phyloP scores from a whole-genome alignment of 169 alveolate genomes.

The Plasmodium inui region DNA sequence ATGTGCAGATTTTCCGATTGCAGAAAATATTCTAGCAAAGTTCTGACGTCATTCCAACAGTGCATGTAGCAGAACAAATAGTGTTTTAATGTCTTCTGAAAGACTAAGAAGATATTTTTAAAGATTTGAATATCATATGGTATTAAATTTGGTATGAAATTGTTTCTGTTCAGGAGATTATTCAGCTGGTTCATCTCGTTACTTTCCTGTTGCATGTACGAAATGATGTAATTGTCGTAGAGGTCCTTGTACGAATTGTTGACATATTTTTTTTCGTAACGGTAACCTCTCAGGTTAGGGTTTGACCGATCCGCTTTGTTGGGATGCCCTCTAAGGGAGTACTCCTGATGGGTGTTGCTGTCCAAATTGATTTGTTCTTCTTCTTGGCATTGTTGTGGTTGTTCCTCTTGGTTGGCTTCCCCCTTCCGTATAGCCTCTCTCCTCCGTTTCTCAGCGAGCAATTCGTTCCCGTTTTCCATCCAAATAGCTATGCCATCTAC shows the following conservation, averaged over 20 bases:
- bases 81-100: slow-evolving; percentile 57
- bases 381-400: background rate
- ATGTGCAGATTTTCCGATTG: slow-evolving; percentile 72
- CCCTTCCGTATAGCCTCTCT: background rate
- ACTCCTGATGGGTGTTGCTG: background rate
- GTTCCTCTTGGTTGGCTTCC: background rate
- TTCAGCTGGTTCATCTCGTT: background rate
- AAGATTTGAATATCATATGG: slow-evolving; percentile 70
- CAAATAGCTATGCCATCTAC: background rate
- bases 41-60: slow-evolving; percentile 73
- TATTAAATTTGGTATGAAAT: background rate
- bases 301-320: background rate
- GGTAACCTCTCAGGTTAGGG: background rate
- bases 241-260: slow-evolving; percentile 5
- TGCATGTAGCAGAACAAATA: slow-evolving; percentile 72
- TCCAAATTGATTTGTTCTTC: background rate
- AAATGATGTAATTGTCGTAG: slow-evolving; percentile 15
- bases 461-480: background rate
- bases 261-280: background rate
- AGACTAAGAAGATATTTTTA: slow-evolving; percentile 65
- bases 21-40: slow-evolving; percentile 34
- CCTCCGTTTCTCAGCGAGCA: background rate
- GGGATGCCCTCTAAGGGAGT: background rate
- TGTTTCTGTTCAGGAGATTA: background rate
- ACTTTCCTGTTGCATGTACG: slow-evolving; percentile 34